phyloP scores from a whole-genome alignment of 2,329 filamentous ascomycete species.

The Cadophora sp. region DNA sequence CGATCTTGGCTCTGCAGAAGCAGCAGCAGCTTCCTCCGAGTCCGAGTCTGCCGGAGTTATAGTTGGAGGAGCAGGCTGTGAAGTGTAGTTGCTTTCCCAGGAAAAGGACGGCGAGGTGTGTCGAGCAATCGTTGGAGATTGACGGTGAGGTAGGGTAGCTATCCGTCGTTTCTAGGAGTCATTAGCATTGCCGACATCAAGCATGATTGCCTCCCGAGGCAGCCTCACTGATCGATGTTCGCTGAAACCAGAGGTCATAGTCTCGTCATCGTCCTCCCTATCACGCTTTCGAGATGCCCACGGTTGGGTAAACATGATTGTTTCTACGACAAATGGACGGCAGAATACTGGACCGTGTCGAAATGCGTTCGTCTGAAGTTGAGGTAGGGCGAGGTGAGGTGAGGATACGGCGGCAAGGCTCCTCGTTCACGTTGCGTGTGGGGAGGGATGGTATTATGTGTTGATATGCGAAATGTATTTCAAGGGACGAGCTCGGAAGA shows the following conservation, averaged over 20 bases:
- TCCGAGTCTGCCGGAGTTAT: conserved; percentile 44
- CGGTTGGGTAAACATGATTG: conserved; percentile 35
- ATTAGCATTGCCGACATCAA: conserved; percentile 23
- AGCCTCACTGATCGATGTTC: conserved; percentile 42
- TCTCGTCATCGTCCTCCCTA: conserved; percentile 41
- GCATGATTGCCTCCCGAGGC: background rate
- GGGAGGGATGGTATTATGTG: conserved; percentile 16
- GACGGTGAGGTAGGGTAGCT: conserved; percentile 39
- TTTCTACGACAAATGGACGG: conserved; percentile 2
- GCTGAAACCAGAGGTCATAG: conserved; percentile 38
- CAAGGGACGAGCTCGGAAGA: conserved; percentile 22
- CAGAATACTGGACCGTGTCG: conserved; percentile 10
- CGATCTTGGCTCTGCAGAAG: conserved; percentile 35
- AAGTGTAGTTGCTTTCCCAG: conserved; percentile 32
- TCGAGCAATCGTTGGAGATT: conserved; percentile 35
- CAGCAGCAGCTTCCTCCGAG: conserved; percentile 38
- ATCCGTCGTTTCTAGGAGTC: conserved; percentile 43
- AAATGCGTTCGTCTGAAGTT: conserved; percentile 27
- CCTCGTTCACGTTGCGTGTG: conserved; percentile 11
- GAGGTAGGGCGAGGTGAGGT: conserved; percentile 17
- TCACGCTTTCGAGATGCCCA: conserved; percentile 39
- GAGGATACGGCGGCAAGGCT: conserved; percentile 25
- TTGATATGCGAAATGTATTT: conserved; percentile 27
- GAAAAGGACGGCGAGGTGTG: conserved; percentile 32
- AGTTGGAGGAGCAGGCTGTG: conserved; percentile 39